Conservation (phyloP, 176 grass and related monocot genomes). For the Oryza nivara region DNA sequence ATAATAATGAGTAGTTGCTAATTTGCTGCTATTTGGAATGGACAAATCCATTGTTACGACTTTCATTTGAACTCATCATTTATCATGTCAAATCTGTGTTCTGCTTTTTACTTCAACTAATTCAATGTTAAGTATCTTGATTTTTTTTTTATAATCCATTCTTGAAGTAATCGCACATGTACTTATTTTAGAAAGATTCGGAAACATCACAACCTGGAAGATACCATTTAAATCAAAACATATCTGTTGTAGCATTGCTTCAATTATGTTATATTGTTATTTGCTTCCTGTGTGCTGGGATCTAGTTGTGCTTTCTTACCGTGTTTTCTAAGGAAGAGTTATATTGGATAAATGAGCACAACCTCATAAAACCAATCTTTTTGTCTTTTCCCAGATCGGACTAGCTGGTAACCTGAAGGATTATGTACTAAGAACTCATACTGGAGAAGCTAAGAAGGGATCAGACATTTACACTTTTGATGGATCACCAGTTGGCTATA, state of each 20-base stretch:
- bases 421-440: constrained; percentile 67
- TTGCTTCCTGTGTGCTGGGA: background rate
- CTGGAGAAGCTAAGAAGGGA: constrained; percentile 72
- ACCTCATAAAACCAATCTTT: background rate
- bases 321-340: background rate
- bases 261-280: background rate
- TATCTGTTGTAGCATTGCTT: background rate
- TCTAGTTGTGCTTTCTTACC: background rate
- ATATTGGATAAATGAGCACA: background rate
- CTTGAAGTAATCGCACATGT: background rate
- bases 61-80: background rate
- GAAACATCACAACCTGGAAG: background rate
- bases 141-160: background rate
- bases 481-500: constrained; percentile 80
- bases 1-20: background rate
- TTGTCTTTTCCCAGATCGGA: constrained; percentile 65
- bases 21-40: background rate
- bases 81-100: background rate
- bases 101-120: background rate
- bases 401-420: constrained; percentile 84
- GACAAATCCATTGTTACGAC: background rate
- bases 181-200: background rate
- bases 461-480: constrained; percentile 78
- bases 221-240: background rate
- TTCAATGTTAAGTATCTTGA: constrained; percentile 3